Conservation (phyloP, 192 early-diverging fungal genomes). For the Coemansia sp. region DNA sequence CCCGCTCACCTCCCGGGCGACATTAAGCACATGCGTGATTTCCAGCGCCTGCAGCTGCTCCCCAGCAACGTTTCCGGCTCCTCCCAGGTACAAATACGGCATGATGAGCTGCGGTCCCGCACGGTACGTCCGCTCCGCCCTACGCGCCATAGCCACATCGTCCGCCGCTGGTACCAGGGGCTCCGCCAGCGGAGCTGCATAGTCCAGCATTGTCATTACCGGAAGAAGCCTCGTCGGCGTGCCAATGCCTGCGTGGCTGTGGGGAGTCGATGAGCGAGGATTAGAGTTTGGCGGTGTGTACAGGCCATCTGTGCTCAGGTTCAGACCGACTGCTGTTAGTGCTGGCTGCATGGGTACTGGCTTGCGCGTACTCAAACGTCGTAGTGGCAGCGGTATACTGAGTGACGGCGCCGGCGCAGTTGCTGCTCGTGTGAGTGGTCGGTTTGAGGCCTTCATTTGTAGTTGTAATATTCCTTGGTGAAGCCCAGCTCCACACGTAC, state of each 20-base stretch:
- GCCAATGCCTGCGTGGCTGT: background rate
- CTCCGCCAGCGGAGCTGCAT: background rate
- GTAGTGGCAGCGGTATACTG: background rate
- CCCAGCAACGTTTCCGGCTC: conserved; percentile 24
- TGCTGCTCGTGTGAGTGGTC: conserved; percentile 14
- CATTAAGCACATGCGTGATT: conserved; percentile 33
- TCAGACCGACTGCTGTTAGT: background rate
- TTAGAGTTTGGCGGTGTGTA: conserved; percentile 8
- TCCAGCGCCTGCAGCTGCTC: conserved; percentile 16
- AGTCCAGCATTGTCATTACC: background rate
- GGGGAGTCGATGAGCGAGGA: background rate
- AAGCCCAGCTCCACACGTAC: background rate
- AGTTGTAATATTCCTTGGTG: background rate
- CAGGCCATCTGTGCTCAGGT: conserved; percentile 13
- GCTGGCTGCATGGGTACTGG: conserved; percentile 9
- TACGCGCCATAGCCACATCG: conserved; percentile 17
- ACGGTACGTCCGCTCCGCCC: conserved; percentile 37
- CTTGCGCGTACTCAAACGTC: conserved; percentile 17
- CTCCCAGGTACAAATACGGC: conserved; percentile 49
- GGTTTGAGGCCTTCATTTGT: conserved; percentile 4
- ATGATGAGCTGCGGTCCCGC: conserved; percentile 48
- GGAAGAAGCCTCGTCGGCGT: background rate
- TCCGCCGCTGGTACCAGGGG: conserved; percentile 4
- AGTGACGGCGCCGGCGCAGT: conserved; percentile 14
- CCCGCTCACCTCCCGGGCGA: conserved; percentile 26